Base-by-base conservation (phyloP, 2,329 filamentous ascomycete genomes). In the Phialophora verrucosa region DNA sequence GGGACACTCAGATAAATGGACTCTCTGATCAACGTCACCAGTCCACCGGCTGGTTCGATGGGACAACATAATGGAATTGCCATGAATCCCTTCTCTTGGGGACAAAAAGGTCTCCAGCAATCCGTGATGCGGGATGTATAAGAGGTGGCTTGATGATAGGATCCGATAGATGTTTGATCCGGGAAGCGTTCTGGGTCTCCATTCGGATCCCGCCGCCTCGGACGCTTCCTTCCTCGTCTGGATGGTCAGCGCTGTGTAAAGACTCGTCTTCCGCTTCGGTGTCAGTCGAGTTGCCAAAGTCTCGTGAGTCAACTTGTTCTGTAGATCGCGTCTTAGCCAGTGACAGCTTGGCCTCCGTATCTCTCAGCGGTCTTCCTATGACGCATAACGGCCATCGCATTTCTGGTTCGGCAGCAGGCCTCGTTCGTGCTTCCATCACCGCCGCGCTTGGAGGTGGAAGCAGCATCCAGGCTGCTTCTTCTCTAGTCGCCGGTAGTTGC, bases 391-490 rank as follows among this genome's bases (percentile, higher is more conserved):
- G 71, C 56, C 63, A 59, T 62, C 71, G 66, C 53, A 66, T 64
- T 44, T 65, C 64, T 27, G 58, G 56, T 59, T 70, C 71, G 3
- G 62, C 64, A 27, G 32, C 57, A 12, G 70, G 69, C 31, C 63
- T 87, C 42, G 91, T 87, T 76, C 93, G 95, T 71, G 93, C 93
- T 70, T 90, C 91, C 93, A 97, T 97, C 66, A 97, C 84, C 76
- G 90, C 93, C 64, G 93, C 92, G 38, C 90, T 87, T n/a, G 93
- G 93, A 1, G 93, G 92, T 1, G 93, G 93, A 75, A 96, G 92
- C 59, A 96, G 82, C 93, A 97, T 97, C 93, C 93, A 97, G 74
- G 85, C 85, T 62, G 91, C 90, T 66, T 91, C 92, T 62, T 88
- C 87, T 74, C 82, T 87, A 75, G 86, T 88, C 44, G 83, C 84